Conservation (phyloP, 495 filamentous ascomycete genomes). For the Tetracladium setigerum region DNA sequence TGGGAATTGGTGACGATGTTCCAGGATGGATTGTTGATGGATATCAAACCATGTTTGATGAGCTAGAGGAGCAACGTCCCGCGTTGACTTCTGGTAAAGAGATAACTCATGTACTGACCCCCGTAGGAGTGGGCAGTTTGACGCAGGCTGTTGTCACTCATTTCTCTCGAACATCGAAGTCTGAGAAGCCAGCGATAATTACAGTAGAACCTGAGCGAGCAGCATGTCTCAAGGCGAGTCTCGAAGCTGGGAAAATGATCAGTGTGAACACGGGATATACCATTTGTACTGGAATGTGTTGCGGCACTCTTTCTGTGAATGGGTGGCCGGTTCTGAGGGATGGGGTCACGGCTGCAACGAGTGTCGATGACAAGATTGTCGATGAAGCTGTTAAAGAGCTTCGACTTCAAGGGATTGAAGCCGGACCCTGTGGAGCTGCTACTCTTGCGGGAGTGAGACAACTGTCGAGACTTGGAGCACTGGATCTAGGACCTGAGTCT, state of each 20-base stretch:
- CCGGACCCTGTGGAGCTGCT: constrained; percentile 55
- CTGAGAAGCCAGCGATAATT: constrained; percentile 24
- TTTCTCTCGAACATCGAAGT: constrained; percentile 35
- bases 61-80: constrained; percentile 48
- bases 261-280: constrained; percentile 41
- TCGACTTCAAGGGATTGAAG: constrained; percentile 28
- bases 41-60: constrained; percentile 59
- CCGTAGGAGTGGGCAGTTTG: constrained; percentile 55
- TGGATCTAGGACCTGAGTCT: constrained; percentile 23
- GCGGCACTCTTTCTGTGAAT: constrained; percentile 49
- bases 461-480: constrained; percentile 21
- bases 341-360: constrained; percentile 45
- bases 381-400: constrained; percentile 42
- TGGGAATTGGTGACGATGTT: constrained; percentile 53
- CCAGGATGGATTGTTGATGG: constrained; percentile 66
- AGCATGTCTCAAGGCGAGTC: constrained; percentile 41
- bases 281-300: constrained; percentile 57
- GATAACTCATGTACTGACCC: constrained; percentile 30
- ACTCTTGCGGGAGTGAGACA: constrained; percentile 42
- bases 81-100: not conserved
- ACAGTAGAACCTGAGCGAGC: constrained; percentile 53
- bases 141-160: constrained; percentile 46
- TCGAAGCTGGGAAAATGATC: constrained; percentile 32
- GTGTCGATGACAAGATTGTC: constrained; percentile 43
- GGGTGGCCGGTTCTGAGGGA: constrained; percentile 47